Evolutionary conservation across 2,329 filamentous ascomycete genomes (phyloP), one percentile per base, ranked within the genome.

Genomic region (Cladosporium sp.): DNA sequence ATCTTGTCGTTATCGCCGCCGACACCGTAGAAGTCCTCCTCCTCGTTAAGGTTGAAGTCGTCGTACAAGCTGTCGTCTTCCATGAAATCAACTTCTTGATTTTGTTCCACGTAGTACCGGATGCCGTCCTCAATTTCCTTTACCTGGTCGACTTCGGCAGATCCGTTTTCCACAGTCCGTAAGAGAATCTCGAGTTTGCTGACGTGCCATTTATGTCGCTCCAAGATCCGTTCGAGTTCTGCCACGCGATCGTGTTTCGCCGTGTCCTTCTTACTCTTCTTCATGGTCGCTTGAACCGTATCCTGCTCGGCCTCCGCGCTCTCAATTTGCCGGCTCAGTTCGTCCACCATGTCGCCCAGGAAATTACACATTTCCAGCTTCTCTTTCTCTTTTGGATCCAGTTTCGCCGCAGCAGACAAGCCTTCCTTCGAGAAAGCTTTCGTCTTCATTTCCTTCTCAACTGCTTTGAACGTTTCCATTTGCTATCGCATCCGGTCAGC

Each of bases 381-480:
- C 72, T 96, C 93, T 74, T 95, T 91, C 74, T 97, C 94, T 73
- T 92, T 96, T n/a, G 94, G 94, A 77, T 99, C 94, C 63, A 97
- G 83, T 75, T 96, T 95, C 51, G 91, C 87, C 24, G 91, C 91
- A 53, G 93, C 90, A 62, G 90, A 94, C 64, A 99, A 78, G 44
- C 94, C 94, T 76, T 97, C 94, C 80, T 99, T 97, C 61, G 94
- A 97, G 77, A 96, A 99, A 61, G 94, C 94, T 76, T 99, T 99
- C 58, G 94, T 99, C 81, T 99, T 99, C 94, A 99, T 97, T 70
- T 96, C 94, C 80, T 99, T 99, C 76, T 99, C 94, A 54, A 99
- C 94, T n/a, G 92, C 93, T 79, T 99, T 99, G 84, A 99, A 99
- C 70, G 91, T 91, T 78, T 99, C 94, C 94, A 99, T 99, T 89